Conservation (phyloP, 108 stramenopile species). For the Parmales sp. region DNA sequence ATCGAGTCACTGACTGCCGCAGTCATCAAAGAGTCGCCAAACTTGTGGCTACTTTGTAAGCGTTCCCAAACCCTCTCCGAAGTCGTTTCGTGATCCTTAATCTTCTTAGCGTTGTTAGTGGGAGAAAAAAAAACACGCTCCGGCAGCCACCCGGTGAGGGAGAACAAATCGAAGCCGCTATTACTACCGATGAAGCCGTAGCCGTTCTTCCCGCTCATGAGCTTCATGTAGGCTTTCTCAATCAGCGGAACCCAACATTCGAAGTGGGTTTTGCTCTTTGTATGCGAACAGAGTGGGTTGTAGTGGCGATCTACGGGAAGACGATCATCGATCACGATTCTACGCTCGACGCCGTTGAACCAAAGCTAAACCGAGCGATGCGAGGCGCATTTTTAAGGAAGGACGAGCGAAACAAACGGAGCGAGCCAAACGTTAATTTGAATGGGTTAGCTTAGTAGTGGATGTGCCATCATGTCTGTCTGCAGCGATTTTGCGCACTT, state of each 20-base stretch:
- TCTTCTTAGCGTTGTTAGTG: conserved; percentile 21
- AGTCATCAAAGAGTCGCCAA: conserved; percentile 79
- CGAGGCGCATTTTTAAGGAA: no score
- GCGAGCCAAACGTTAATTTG: no score
- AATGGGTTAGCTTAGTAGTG: no score
- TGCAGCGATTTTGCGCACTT: no score
- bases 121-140: conserved; percentile 68
- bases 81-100: conserved; percentile 53
- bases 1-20: conserved; percentile 55
- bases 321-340: conserved; percentile 77
- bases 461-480: no score
- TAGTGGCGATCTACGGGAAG: conserved; percentile 65
- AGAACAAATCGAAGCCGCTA: conserved; percentile 74
- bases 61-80: conserved; percentile 72
- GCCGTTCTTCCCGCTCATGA: conserved; percentile 52
- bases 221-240: conserved; percentile 92
- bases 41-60: conserved; percentile 50
- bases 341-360: conserved; percentile 76
- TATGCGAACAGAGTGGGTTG: conserved; percentile 66
- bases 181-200: conserved; percentile 89
- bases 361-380: no score
- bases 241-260: conserved; percentile 85
- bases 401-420: no score
- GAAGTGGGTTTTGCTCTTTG: conserved; percentile 22
- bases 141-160: conserved; percentile 88